These are phyloP conservation scores for Bipolaris victoriae DNA, from an alignment of 2,329 filamentous ascomycete species.

Conservation along the genomic window DNA sequence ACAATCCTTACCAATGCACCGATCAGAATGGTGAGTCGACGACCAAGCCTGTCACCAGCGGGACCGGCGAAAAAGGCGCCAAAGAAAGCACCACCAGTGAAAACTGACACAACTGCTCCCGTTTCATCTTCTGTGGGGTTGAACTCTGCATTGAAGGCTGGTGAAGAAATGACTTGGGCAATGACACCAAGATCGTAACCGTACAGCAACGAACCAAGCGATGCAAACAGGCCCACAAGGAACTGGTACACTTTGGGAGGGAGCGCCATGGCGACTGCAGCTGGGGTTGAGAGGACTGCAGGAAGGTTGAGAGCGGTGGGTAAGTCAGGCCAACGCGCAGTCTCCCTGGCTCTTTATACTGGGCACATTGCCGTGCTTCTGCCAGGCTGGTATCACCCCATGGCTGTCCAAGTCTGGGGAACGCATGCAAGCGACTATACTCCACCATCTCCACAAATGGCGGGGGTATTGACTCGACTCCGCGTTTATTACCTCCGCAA, in stretches of 20 bases:
- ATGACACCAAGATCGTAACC: constrained; percentile 68
- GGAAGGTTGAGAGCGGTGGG: constrained; percentile 12
- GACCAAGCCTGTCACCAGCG: constrained; percentile 67
- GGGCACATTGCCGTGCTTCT: not conserved
- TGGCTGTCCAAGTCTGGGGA: constrained; percentile 18
- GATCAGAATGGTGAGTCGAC: constrained; percentile 73
- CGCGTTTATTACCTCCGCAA: constrained; percentile 21
- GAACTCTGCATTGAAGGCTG: constrained; percentile 53
- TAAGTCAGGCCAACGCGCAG: constrained; percentile 15
- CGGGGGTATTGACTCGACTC: constrained; percentile 21
- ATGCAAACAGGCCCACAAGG: constrained; percentile 64
- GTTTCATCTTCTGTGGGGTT: constrained; percentile 54
- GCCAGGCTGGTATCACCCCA: constrained; percentile 10
- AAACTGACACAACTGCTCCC: constrained; percentile 76
- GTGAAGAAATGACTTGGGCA: constrained; percentile 59
- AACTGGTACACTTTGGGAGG: constrained; percentile 67
- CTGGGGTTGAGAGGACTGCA: constrained; percentile 11
- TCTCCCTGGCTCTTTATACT: constrained; percentile 29
- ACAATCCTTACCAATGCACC: constrained; percentile 64
- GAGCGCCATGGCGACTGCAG: constrained; percentile 55
- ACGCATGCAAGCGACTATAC: constrained; percentile 15
- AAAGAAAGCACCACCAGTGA: constrained; percentile 77
- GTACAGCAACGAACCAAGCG: constrained; percentile 63
- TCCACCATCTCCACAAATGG: constrained; percentile 29
- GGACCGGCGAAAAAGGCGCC: constrained; percentile 70